A percentile compares a stretch with the other conserved stretches of the same genome.
phyloP scores from a whole-genome alignment of 179 eudicot species.

The Silene vulgaris region DNA sequence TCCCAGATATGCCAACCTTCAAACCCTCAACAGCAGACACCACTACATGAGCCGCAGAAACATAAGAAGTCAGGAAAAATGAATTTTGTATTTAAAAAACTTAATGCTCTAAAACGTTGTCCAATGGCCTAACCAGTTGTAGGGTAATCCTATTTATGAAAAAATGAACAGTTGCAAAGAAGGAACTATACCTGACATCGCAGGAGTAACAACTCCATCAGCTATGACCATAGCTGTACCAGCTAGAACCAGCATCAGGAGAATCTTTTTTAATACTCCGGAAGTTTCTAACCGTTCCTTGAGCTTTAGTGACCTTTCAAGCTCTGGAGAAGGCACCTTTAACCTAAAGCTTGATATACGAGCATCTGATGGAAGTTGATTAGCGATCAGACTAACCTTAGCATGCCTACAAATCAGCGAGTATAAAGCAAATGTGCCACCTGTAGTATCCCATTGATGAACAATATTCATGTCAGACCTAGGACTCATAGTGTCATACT shows the following conservation, averaged over 20 bases:
- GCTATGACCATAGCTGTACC: constrained; percentile 99
- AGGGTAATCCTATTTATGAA: neutral
- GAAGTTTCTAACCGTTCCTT: constrained; percentile 85
- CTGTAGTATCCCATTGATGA: constrained; percentile 41
- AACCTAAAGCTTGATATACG: constrained; percentile 96
- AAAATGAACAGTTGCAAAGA: constrained; percentile 12
- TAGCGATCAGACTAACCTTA: constrained; percentile 88
- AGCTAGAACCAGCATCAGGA: constrained; percentile 80
- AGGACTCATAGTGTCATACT: neutral
- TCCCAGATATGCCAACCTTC: constrained; percentile 67
- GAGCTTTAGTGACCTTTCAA: constrained; percentile 89
- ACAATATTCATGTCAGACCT: constrained; percentile 3
- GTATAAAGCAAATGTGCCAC: constrained; percentile 97
- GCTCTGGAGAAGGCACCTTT: constrained; percentile 93
- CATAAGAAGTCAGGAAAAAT: constrained; percentile 13
- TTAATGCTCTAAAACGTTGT: neutral
- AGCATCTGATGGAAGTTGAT: constrained; percentile 91
- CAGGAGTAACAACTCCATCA: constrained; percentile 94
- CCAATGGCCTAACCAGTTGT: neutral
- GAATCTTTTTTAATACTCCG: constrained; percentile 65
- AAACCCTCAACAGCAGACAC: constrained; percentile 93
- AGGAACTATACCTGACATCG: constrained; percentile 73
- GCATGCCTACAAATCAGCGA: constrained; percentile 95
- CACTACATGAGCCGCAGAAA: constrained; percentile 47
- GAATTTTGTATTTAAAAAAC: neutral